These are phyloP conservation scores for Vicia sativa DNA, from an alignment of 306 rosid genomes.

Conservation along the genomic window DNA sequence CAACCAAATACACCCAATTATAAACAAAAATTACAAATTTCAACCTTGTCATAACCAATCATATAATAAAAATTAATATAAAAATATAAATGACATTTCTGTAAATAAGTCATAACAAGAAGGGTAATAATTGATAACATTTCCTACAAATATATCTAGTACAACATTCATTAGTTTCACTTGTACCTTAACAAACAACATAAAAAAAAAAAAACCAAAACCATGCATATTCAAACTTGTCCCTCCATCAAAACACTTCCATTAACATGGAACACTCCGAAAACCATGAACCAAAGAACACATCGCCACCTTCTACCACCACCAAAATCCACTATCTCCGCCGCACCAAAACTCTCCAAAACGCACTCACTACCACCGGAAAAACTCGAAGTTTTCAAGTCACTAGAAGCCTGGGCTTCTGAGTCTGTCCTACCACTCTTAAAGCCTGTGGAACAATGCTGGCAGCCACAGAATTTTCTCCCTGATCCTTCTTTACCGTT, in stretches of 20 bases:
- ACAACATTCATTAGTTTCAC: conserved; percentile 13
- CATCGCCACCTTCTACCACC: conserved; percentile 23
- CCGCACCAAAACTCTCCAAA: conserved; percentile 22
- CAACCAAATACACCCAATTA: conserved; percentile 9
- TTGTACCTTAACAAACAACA: background rate
- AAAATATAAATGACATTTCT: background rate
- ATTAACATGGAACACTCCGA: conserved; percentile 24
- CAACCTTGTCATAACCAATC: background rate
- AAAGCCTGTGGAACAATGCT: conserved; percentile 67
- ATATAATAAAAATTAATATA: background rate
- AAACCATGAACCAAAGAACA: conserved; percentile 3
- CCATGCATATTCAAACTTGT: conserved; percentile 43
- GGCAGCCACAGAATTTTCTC: conserved; percentile 70
- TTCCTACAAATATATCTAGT: conserved; percentile 42
- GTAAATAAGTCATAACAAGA: background rate
- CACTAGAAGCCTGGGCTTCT: conserved; percentile 68
- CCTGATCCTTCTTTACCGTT: conserved; percentile 54
- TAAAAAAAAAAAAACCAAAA: background rate
- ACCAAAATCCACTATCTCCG: conserved; percentile 2
- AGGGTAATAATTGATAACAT: background rate
- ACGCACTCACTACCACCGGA: conserved; percentile 60
- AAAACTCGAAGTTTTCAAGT: conserved; percentile 52
- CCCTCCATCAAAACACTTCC: conserved; percentile 16
- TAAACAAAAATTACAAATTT: background rate
- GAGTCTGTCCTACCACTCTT: conserved; percentile 48